Percentiles rank a stretch among this genome's conserved stretches.
Evolutionary conservation across 2,329 filamentous ascomycete genomes (phyloP).

Genomic region (Alternaria solani): DNA sequence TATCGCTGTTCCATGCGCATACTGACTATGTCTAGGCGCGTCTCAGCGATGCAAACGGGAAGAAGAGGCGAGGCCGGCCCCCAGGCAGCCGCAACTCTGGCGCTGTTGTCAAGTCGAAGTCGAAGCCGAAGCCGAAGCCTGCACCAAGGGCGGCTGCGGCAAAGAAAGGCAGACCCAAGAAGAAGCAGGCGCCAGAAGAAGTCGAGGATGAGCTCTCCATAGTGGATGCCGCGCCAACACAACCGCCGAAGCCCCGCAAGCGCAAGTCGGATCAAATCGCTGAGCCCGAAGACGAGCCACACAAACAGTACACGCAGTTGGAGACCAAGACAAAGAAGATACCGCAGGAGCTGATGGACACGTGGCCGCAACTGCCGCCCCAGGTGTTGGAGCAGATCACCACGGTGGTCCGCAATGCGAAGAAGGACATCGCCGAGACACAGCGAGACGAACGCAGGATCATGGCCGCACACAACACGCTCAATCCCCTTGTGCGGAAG

Average conservation of each 20-base stretch:
- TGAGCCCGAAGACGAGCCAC: slow-evolving; percentile 22
- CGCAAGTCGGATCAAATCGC: slow-evolving; percentile 36
- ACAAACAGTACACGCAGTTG: slow-evolving; percentile 44
- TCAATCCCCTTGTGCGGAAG: slow-evolving; percentile 64
- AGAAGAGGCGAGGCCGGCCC: slow-evolving; percentile 37
- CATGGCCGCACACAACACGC: slow-evolving; percentile 63
- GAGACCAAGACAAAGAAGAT: slow-evolving; percentile 48
- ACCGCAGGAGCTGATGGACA: slow-evolving; percentile 48
- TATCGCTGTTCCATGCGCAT: neutral
- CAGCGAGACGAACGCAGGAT: slow-evolving; percentile 58
- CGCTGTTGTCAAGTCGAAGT: neutral
- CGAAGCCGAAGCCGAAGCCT: slow-evolving; percentile 15
- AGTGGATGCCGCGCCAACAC: neutral
- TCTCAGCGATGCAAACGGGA: slow-evolving; percentile 15
- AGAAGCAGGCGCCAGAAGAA: slow-evolving; percentile 22
- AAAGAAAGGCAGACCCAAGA: slow-evolving; percentile 20
- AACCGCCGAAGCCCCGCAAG: slow-evolving; percentile 25
- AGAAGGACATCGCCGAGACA: slow-evolving; percentile 68
- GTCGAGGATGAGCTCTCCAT: slow-evolving; percentile 22
- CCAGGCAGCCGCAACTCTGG: slow-evolving; percentile 33
- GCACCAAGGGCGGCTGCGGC: slow-evolving; percentile 20
- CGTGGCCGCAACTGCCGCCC: slow-evolving; percentile 64
- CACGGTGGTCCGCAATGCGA: slow-evolving; percentile 65
- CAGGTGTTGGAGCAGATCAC: slow-evolving; percentile 65
- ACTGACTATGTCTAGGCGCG: slow-evolving; percentile 38